Conservation (phyloP, 768 basidiomycete species). For the Multifurca ochricompacta region DNA sequence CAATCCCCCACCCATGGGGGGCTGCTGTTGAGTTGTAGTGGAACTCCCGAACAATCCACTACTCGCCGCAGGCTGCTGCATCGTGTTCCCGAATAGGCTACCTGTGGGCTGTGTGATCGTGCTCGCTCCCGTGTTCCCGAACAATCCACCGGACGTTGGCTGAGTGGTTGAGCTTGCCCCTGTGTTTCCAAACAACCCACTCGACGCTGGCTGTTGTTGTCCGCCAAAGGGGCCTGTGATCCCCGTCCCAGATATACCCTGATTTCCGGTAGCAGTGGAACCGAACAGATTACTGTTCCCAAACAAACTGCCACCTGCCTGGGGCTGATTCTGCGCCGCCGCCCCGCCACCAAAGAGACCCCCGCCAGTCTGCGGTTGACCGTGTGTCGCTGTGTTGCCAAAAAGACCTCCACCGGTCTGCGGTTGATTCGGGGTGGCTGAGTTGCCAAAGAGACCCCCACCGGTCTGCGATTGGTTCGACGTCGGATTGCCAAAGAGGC, state of each 20-base stretch:
- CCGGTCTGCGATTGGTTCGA: neutral
- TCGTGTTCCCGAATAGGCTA: slow-evolving; percentile 20
- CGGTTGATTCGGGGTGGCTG: neutral
- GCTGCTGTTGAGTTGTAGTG: slow-evolving; percentile 6
- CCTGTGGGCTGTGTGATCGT: slow-evolving; percentile 22
- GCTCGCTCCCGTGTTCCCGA: slow-evolving; percentile 16
- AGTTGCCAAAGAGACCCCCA: slow-evolving; percentile 12
- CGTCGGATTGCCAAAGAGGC: slow-evolving; percentile 20
- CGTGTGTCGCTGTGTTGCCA: neutral
- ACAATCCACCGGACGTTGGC: slow-evolving; percentile 23
- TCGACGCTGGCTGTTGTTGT: slow-evolving; percentile 19
- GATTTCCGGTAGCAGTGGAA: slow-evolving; percentile 15
- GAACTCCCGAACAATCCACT: slow-evolving; percentile 24
- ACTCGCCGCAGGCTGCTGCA: slow-evolving; percentile 12
- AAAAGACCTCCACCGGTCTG: slow-evolving; percentile 3
- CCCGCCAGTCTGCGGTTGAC: slow-evolving; percentile 1
- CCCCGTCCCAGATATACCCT: slow-evolving; percentile 6
- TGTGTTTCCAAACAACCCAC: slow-evolving; percentile 20
- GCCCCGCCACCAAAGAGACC: slow-evolving; percentile 13
- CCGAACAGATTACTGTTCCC: slow-evolving; percentile 26
- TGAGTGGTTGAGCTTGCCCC: slow-evolving; percentile 19
- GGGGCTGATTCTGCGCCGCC: slow-evolving; percentile 4
- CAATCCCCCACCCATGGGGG: slow-evolving; percentile 20
- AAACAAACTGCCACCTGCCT: slow-evolving; percentile 26
- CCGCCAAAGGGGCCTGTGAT: slow-evolving; percentile 17